Evolutionary conservation across 345 rosid genomes (phyloP).

Genomic region (Nephelium lappaceum): DNA sequence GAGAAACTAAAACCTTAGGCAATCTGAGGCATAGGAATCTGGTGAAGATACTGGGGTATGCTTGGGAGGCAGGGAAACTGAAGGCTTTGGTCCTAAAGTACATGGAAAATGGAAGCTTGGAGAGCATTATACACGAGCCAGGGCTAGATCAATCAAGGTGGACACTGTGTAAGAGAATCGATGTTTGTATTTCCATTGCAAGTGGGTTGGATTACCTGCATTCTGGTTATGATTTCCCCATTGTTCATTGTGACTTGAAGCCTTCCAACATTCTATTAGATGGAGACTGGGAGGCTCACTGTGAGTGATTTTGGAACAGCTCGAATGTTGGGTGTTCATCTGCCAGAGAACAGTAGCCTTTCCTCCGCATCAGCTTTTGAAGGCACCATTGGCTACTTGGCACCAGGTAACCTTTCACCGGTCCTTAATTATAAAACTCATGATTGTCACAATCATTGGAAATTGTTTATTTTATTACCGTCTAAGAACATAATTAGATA

Average conservation of each 20-base stretch:
- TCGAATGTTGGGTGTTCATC: slow-evolving; percentile 65
- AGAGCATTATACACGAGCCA: slow-evolving; percentile 51
- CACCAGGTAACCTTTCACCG: slow-evolving; percentile 63
- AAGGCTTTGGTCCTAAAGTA: slow-evolving; percentile 76
- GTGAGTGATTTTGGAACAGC: slow-evolving; percentile 99
- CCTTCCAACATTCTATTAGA: slow-evolving; percentile 83
- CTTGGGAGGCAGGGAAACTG: slow-evolving; percentile 83
- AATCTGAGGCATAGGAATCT: slow-evolving; percentile 74
- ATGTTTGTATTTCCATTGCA: slow-evolving; percentile 59
- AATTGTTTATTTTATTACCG: neutral
- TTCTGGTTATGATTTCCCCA: slow-evolving; percentile 68
- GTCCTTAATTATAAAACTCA: neutral
- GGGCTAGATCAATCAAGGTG: slow-evolving; percentile 38
- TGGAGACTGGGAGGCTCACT: slow-evolving; percentile 60
- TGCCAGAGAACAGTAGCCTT: slow-evolving; percentile 49
- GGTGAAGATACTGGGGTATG: slow-evolving; percentile 76
- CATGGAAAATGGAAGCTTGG: slow-evolving; percentile 85
- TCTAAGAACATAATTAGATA: neutral
- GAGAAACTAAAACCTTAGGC: slow-evolving; percentile 73
- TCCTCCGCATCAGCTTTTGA: slow-evolving; percentile 63
- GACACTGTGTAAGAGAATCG: slow-evolving; percentile 50
- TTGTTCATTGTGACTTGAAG: slow-evolving; percentile 87
- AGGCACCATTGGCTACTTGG: slow-evolving; percentile 93
- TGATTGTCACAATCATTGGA: neutral
- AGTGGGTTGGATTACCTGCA: slow-evolving; percentile 78